Conservation (phyloP, 2,329 filamentous ascomycete species). For the Orbilia ellipsospora region DNA sequence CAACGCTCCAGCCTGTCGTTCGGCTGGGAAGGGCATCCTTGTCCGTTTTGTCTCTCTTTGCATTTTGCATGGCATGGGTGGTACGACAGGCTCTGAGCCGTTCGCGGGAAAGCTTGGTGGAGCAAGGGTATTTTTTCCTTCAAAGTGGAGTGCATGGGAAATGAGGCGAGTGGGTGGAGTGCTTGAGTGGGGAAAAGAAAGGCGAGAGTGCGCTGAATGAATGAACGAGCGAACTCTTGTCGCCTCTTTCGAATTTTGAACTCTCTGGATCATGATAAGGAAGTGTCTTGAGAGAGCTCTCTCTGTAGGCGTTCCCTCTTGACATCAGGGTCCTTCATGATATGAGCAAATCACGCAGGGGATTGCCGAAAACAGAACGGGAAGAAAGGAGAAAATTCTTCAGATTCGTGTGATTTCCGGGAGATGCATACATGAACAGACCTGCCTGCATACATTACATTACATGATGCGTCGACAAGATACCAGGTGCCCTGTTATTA, state of each 20-base stretch:
- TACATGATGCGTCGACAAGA: conserved; percentile 33
- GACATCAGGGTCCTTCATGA: not conserved
- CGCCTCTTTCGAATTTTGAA: too few relatives aligned
- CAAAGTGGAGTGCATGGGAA: conserved; percentile 9
- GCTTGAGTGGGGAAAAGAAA: not conserved
- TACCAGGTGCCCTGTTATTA: not conserved
- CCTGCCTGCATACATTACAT: not conserved
- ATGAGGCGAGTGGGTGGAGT: conserved; percentile 17
- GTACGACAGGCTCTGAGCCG: conserved; percentile 33
- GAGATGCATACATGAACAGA: not conserved
- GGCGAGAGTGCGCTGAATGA: not conserved
- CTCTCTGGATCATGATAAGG: not conserved
- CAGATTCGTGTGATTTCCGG: not conserved
- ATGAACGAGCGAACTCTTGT: not conserved
- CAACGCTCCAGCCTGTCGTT: not conserved
- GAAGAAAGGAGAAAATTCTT: not conserved
- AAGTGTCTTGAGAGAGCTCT: conserved; percentile 6
- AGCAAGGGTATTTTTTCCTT: not conserved
- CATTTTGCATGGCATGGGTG: not conserved
- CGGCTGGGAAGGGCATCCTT: not conserved
- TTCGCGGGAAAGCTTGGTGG: conserved; percentile 33
- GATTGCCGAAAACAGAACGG: not conserved
- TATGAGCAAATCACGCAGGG: conserved; percentile 6
- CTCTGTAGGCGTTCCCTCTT: too few relatives aligned
- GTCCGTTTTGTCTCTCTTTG: too few relatives aligned